phyloP scores from a whole-genome alignment of 495 filamentous ascomycete species.

The Darksidea phi region DNA sequence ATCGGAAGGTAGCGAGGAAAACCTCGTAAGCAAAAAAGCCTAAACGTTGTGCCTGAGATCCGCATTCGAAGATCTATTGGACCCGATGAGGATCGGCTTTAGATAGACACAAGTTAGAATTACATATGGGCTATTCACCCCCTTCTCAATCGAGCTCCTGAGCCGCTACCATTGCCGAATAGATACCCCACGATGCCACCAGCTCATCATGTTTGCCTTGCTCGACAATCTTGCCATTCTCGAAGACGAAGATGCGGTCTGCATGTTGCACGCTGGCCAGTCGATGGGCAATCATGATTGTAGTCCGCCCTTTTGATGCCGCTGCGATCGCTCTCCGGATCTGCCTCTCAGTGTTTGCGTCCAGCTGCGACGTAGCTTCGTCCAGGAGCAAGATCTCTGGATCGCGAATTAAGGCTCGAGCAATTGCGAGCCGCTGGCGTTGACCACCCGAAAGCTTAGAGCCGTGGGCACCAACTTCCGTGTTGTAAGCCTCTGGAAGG shows the following conservation, averaged over 20 bases:
- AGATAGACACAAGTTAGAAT: too few relatives aligned
- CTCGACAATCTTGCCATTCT: constrained; percentile 34
- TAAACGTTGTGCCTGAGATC: too few relatives aligned
- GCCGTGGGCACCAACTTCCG: constrained; percentile 29
- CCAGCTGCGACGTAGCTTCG: constrained; percentile 36
- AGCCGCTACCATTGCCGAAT: constrained; percentile 36
- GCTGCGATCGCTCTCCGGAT: constrained; percentile 25
- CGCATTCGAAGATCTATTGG: too few relatives aligned
- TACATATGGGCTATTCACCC: too few relatives aligned
- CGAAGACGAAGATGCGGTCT: constrained; percentile 39
- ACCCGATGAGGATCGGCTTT: too few relatives aligned
- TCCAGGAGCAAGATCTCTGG: constrained; percentile 39
- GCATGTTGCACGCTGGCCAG: constrained; percentile 33
- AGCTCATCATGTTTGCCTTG: constrained; percentile 35
- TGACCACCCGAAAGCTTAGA: constrained; percentile 39
- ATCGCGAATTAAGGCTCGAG: constrained; percentile 37
- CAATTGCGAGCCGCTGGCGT: constrained; percentile 37
- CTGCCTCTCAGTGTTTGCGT: constrained; percentile 33
- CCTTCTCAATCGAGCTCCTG: constrained; percentile 10
- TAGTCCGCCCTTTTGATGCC: constrained; percentile 32
- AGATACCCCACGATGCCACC: constrained; percentile 28
- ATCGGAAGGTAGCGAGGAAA: too few relatives aligned
- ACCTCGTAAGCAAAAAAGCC: too few relatives aligned
- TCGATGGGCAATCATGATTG: constrained; percentile 38
- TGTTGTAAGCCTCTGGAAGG: constrained; percentile 48